Conservation (phyloP, 2,329 filamentous ascomycete genomes). For the Aspergillus phoenicis region DNA sequence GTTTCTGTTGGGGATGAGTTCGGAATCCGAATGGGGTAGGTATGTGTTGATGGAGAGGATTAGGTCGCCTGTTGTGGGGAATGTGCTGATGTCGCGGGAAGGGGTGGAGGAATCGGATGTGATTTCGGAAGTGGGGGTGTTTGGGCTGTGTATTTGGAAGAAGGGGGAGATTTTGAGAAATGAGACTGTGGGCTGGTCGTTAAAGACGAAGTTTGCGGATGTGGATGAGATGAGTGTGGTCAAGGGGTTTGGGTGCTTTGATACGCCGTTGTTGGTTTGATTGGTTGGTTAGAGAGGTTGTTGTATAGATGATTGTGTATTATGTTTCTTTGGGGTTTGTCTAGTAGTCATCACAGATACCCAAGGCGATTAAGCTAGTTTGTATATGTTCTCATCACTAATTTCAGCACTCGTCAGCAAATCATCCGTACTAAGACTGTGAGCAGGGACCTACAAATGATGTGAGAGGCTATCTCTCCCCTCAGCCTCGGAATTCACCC, state of each 20-base stretch:
- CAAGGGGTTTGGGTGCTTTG: conserved; percentile 52
- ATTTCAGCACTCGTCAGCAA: not conserved
- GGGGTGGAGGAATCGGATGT: conserved; percentile 40
- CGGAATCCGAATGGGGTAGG: conserved; percentile 31
- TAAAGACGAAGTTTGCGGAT: conserved; percentile 47
- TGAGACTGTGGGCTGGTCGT: conserved; percentile 43
- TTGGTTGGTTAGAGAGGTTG: too few species aligned
- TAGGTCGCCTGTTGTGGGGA: conserved; percentile 32
- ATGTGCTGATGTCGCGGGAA: conserved; percentile 37
- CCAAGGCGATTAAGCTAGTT: not conserved
- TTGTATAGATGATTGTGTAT: too few species aligned
- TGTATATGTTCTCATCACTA: not conserved
- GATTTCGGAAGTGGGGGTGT: conserved; percentile 48
- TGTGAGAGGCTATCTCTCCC: conserved; percentile 51
- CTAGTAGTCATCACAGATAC: too few species aligned
- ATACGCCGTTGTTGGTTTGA: conserved; percentile 42
- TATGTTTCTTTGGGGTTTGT: too few species aligned
- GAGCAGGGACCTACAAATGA: conserved; percentile 42
- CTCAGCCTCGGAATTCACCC: conserved; percentile 59
- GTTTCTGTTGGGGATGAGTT: conserved; percentile 31
- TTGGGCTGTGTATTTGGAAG: conserved; percentile 46
- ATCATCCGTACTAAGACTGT: not conserved
- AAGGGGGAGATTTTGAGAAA: conserved; percentile 38
- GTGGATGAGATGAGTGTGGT: conserved; percentile 53
- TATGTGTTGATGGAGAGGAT: conserved; percentile 49